A percentile compares a stretch with the other conserved stretches of the same genome.
Evolutionary conservation across 805 yeast genomes (phyloP).

Genomic region (Yarrowia hollandica): DNA sequence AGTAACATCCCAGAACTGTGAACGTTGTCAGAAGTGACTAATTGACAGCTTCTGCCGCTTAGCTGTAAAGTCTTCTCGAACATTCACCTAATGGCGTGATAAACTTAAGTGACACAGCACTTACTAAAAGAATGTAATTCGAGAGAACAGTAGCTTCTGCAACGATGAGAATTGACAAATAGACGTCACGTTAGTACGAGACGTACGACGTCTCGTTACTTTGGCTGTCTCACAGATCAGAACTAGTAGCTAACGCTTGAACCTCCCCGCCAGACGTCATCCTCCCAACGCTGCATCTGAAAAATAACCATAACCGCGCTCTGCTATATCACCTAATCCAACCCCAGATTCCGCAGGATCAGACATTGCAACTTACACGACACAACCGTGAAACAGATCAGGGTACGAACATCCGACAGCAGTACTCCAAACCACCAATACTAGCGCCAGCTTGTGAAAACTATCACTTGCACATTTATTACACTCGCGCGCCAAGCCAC

Average conservation of each 20-base stretch:
- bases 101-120: not conserved
- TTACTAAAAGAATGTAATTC: not conserved
- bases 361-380: conserved; percentile 1
- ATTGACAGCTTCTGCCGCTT: not conserved
- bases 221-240: too few species aligned
- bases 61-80: conserved; percentile 14
- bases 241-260: too few species aligned
- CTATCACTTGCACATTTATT: not conserved
- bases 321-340: conserved; percentile 17
- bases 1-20: not conserved
- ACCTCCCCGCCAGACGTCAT: too few species aligned
- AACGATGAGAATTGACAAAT: too few species aligned
- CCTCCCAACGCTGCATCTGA: conserved; percentile 25
- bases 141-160: too few species aligned
- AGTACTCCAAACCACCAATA: not conserved
- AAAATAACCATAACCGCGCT: conserved; percentile 25
- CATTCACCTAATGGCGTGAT: conserved; percentile 22
- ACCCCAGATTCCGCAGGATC: conserved; percentile 27
- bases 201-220: too few species aligned
- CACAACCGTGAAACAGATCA: not conserved
- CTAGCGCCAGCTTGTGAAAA: not conserved
- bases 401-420: not conserved
- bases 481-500: not conserved
- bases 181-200: too few species aligned
- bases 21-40: conserved; percentile 24